phyloP scores from a whole-genome alignment of 148 eudicot genomes.

The Fagopyrum homotropicum region DNA sequence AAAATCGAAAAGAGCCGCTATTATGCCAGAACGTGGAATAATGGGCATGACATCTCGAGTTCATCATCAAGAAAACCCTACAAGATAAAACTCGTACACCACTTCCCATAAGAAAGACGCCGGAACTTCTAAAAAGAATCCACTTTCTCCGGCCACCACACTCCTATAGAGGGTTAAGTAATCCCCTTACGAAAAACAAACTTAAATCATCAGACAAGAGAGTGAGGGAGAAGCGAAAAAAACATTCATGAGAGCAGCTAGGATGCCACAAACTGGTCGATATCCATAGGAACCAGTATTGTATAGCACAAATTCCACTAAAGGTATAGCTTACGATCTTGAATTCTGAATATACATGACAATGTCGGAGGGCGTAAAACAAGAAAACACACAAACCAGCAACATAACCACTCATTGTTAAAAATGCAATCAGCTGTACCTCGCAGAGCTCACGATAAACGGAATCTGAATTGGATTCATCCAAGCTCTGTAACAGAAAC shows the following conservation, averaged over 20 bases:
- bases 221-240: background rate
- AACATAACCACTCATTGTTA: background rate
- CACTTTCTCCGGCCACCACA: background rate
- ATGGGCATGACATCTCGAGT: background rate
- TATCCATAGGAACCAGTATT: background rate
- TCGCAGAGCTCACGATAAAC: constrained; percentile 52
- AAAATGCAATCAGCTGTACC: constrained; percentile 21
- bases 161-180: background rate
- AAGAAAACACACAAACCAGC: background rate
- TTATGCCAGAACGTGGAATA: background rate
- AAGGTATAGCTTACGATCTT: background rate
- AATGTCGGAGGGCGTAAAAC: background rate
- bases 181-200: background rate
- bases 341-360: background rate
- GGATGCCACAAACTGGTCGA: background rate
- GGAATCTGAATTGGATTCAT: constrained; percentile 62
- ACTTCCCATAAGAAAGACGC: background rate
- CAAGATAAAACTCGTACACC: background rate
- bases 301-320: background rate
- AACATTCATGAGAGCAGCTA: background rate
- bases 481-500: constrained; percentile 44
- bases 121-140: background rate
- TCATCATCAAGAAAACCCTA: background rate
- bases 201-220: background rate
- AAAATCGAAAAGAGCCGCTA: background rate